Evolutionary conservation across 2,329 filamentous ascomycete species (phyloP).

Genomic region (Colletotrichum cuscutae): DNA sequence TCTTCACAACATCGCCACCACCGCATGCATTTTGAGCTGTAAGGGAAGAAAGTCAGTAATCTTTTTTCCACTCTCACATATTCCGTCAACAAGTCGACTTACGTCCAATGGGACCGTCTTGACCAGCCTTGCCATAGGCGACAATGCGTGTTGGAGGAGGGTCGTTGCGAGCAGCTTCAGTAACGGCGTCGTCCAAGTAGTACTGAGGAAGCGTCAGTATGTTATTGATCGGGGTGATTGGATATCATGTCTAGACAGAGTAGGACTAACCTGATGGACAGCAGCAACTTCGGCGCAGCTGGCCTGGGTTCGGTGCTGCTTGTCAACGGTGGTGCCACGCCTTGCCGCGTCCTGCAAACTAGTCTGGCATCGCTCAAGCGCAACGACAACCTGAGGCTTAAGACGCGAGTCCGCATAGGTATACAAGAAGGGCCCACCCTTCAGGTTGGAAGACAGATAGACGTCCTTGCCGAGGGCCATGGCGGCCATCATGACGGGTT

Average conservation of each 20-base stretch:
- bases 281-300: background rate
- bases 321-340: background rate
- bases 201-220: background rate
- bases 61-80: fast-evolving
- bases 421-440: background rate
- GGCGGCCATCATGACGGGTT: constrained; percentile 1
- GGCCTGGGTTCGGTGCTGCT: background rate
- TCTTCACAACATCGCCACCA: background rate
- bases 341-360: background rate
- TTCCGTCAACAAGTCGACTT: background rate
- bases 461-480: background rate
- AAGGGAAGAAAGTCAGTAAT: fast-evolving
- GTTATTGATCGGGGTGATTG: fast-evolving
- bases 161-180: background rate
- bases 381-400: background rate
- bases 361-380: background rate
- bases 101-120: background rate
- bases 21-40: background rate
- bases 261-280: background rate
- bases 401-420: background rate
- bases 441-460: background rate
- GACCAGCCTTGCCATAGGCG: background rate
- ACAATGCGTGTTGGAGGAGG: background rate
- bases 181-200: background rate
- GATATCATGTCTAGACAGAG: background rate